Evolutionary conservation across 805 yeast genomes (phyloP).

Genomic region (Diddensiella transvaalensis): DNA sequence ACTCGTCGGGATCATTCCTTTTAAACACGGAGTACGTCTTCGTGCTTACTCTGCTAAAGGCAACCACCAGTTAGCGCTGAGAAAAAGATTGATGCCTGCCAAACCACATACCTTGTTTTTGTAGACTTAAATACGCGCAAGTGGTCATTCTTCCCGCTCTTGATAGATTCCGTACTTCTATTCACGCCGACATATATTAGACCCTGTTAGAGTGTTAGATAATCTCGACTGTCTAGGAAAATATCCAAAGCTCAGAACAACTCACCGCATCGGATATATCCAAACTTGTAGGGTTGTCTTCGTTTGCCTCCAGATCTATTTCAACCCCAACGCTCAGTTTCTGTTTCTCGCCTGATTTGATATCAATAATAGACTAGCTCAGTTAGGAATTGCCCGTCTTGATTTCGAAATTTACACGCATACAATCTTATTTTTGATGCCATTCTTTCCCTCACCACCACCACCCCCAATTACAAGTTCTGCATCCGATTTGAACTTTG

Average conservation of each 20-base stretch:
- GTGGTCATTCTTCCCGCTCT: conserved; percentile 63
- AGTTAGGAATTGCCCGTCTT: background rate
- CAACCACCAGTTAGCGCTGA: too few species aligned
- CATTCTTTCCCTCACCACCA: conserved; percentile 91
- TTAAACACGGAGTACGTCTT: conserved; percentile 55
- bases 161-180: conserved; percentile 56
- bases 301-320: conserved; percentile 35
- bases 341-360: background rate
- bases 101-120: background rate
- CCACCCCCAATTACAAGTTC: conserved; percentile 82
- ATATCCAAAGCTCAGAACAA: background rate
- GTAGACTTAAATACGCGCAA: conserved; percentile 46
- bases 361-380: conserved; percentile 1
- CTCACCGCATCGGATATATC: conserved; percentile 45
- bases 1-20: conserved; percentile 49
- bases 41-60: background rate
- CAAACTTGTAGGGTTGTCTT: conserved; percentile 85
- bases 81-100: too few species aligned
- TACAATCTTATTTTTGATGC: conserved; percentile 73
- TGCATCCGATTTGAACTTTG: conserved; percentile 59
- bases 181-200: conserved; percentile 72
- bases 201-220: conserved; percentile 29
- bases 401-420: conserved; percentile 8
- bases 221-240: too few species aligned
- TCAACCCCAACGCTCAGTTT: conserved; percentile 12